A percentile compares a stretch with the other conserved stretches of the same genome.
These are phyloP conservation scores for Hansenula sp. DNA, from an alignment of 1,139 yeast genomes.

Conservation along the genomic window DNA sequence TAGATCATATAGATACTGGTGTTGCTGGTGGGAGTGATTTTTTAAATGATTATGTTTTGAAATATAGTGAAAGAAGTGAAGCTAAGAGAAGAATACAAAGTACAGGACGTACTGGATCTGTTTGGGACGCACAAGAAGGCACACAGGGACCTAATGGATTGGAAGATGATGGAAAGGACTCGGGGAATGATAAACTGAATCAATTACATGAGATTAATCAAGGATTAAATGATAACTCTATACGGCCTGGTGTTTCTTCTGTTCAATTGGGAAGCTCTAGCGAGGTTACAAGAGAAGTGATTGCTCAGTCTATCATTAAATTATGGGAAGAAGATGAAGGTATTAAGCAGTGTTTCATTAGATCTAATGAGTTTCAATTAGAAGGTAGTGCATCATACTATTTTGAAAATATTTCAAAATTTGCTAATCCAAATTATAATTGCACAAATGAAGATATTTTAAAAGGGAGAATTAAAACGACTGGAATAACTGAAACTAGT, in stretches of 20 bases:
- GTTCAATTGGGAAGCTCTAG: slow-evolving; percentile 11
- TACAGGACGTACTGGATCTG: slow-evolving; percentile 51
- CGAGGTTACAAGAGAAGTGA: slow-evolving; percentile 33
- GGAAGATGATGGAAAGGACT: slow-evolving; percentile 4
- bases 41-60: slow-evolving; percentile 59
- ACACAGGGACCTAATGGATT: too few relatives aligned
- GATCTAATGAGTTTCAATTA: slow-evolving; percentile 75
- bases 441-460: slow-evolving; percentile 83
- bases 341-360: slow-evolving; percentile 52
- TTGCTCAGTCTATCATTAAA: slow-evolving; percentile 63
- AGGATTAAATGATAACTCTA: slow-evolving; percentile 24
- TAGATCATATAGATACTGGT: slow-evolving; percentile 61
- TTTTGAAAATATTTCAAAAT: slow-evolving; percentile 62
- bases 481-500: slow-evolving; percentile 88
- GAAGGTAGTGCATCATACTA: slow-evolving; percentile 80
- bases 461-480: slow-evolving; percentile 89
- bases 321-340: slow-evolving; percentile 74
- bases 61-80: slow-evolving; percentile 54
- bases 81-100: slow-evolving; percentile 47
- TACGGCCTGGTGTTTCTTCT: slow-evolving; percentile 22
- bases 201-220: slow-evolving; percentile 26
- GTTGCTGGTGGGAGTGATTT: slow-evolving; percentile 66
- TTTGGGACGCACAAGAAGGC: slow-evolving; percentile 32
- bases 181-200: slow-evolving; percentile 13
- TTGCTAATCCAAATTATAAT: slow-evolving; percentile 59